Base-by-base conservation (phyloP, 2,329 filamentous ascomycete species). In the Didymella pinodella region DNA sequence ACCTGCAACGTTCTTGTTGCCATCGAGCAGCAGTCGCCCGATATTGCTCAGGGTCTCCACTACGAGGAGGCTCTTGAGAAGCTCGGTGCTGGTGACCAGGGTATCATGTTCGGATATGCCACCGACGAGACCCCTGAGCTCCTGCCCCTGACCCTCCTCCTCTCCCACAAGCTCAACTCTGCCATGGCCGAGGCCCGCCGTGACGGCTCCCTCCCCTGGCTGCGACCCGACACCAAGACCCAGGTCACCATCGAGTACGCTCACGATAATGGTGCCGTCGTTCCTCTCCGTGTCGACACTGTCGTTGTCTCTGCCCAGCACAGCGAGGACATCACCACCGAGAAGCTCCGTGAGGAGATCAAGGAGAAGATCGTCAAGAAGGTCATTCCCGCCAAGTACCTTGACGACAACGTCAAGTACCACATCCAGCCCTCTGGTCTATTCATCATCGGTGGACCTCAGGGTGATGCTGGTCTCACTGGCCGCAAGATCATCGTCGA, bases 101-200 rank as follows among this genome's bases (percentile, higher is more conserved):
- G 95, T 86, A 97, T 99, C 86, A 99, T 99, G 95, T 99, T 99
- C 83, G 95, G 95, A 75, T 99, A 99, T 87, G 95, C 95, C 81
- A 97, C 95, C 75, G 95, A 99, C 77, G 95, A 99, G 88, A 98
- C 95, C 74, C 93, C 94, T 64, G 95, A 99, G 85, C 88, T 96
- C 73, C 91, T 98, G 79, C 95, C 95, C 69, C 86, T 99, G 76
- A 98, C 94, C 75, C 86, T 98, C 72, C 87, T 94, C 75, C 88
- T 98, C 77, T 90, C 95, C 76, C 95, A 99, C 88, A 93, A 93
- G 86, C 91, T 99, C 74, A 99, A 99, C 85, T 86, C 89, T 78
- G 92, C 92, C 80, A 96, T 99, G 93, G 91, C 88, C 66, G 86
- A 89, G 72, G 93, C 94, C 77, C 92, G 94, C 77, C 90, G 91